A percentile compares a stretch with the other conserved stretches of the same genome.
phyloP scores from a whole-genome alignment of 2,329 filamentous ascomycete species.

The Septoria linicola region DNA sequence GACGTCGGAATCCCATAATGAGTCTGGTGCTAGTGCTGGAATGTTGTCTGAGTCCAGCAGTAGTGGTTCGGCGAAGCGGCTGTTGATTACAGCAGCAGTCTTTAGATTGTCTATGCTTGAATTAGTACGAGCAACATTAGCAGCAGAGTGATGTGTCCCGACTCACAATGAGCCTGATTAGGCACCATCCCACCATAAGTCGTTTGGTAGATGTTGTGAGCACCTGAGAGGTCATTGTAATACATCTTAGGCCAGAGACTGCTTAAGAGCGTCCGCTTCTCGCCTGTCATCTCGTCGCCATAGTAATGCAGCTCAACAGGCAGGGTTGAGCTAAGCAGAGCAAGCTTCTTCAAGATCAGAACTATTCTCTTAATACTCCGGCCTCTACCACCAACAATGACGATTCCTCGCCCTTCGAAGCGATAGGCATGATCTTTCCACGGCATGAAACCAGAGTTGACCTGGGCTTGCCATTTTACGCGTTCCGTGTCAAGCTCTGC shows the following conservation, averaged over 20 bases:
- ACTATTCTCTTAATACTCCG: slow-evolving; percentile 30
- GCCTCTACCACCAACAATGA: slow-evolving; percentile 35
- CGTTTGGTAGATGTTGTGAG: slow-evolving; percentile 27
- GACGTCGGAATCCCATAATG: slow-evolving; percentile 33
- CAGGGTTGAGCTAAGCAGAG: slow-evolving; percentile 24
- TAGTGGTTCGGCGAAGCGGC: slow-evolving; percentile 39
- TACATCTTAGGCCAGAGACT: slow-evolving; percentile 26
- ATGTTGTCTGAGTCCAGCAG: slow-evolving; percentile 43
- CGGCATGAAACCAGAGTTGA: slow-evolving; percentile 26
- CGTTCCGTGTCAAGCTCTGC: slow-evolving; percentile 22
- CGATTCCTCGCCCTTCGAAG: slow-evolving; percentile 35
- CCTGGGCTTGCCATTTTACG: slow-evolving; percentile 26
- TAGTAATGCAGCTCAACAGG: slow-evolving; percentile 38
- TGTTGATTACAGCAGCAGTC: slow-evolving; percentile 39
- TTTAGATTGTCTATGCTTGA: slow-evolving; percentile 34
- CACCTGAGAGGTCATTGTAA: slow-evolving; percentile 35
- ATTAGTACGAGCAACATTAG: background rate
- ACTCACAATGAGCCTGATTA: slow-evolving; percentile 18
- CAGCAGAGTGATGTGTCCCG: background rate
- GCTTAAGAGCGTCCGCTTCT: slow-evolving; percentile 21
- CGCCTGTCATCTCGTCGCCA: slow-evolving; percentile 31
- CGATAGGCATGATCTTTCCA: slow-evolving; percentile 23
- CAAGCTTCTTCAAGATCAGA: slow-evolving; percentile 23
- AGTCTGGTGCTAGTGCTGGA: slow-evolving; percentile 35
- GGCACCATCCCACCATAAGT: slow-evolving; percentile 20